Base-by-base conservation (phyloP, 306 rosid genomes). In the Mimosa pudica region DNA sequence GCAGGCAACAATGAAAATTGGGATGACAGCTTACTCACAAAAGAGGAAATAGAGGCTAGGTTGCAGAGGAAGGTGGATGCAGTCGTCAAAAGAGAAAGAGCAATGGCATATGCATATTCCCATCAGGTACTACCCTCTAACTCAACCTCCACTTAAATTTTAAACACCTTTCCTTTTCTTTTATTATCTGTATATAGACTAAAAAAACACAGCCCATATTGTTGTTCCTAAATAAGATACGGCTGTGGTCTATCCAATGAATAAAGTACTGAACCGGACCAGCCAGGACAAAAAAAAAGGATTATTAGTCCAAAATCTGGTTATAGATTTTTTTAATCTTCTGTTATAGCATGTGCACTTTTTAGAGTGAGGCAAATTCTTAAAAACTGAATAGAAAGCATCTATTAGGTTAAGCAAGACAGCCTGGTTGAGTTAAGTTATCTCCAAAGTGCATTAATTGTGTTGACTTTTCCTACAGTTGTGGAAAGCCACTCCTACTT, bases 61-160 rank as follows among this genome's bases (percentile, higher is more conserved):
- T 44, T 90, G 92, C 99, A 96, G 82, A 93, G 84, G 82, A 96
- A 90, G 85, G 94, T 92, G 2, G 96, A 93, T 76, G 99, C 99
- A 32, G 82, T 93, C 63, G 80, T 96, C 86, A 96, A 93, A 83
- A 91, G 99, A 84, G 99, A 96, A 45, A 90, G 96, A 81, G 89
- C 94, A 62, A 96, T 91, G 99, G 98, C 99, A 73, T 96, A 91
- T 77, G 94, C 99, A 58, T 91, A 91, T 82, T 95, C 98, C 20
- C 92, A 91, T 85, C 98, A 91, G 96, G 98, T 92, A 82, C 74
- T 74, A 82, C 71, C 69, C 78, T 9, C 63, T 44, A 69, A 65
- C 72, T 62, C 77, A 80, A 47, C 81, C 81, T 33, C 41, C 17
- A 72, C 52, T 33, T 24, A 32, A 24, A 64, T 51, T 61, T 54